Evolutionary conservation across 1,284 basidiomycete genomes (phyloP), one percentile per base, ranked within the genome.

Genomic region (Jaminaea rosea): DNA sequence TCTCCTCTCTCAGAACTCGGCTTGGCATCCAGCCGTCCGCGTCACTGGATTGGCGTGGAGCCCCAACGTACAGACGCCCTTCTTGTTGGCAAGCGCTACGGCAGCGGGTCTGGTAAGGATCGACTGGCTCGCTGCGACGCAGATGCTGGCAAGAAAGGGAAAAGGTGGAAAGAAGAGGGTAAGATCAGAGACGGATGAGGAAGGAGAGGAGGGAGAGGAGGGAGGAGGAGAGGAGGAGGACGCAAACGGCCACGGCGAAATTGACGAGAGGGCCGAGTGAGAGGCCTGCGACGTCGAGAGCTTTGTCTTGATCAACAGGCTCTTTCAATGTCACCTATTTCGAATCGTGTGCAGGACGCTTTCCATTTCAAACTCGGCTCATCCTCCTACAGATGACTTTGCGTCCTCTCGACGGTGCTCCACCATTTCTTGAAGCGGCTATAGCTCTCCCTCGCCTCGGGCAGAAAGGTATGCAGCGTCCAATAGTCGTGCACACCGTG

Each of bases 101-200:
- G 87, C 82, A 2, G 83, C 83, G n/a, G 90, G 91, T 1, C 74
- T 94, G 15, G 89, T 86, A 63, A 77, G 91, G 44, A 79, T 96
- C 4, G 90, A 94, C 66, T 81, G 59, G 55, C 26, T 46, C 6
- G 60, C n/a, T n/a, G n/a, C n/a, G n/a, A n/a, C n/a, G n/a, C n/a
- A n/a, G n/a, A n/a, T n/a, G n/a, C n/a, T n/a, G n/a, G n/a, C n/a
- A n/a, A n/a, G n/a, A n/a, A n/a, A n/a, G n/a, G n/a, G n/a, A n/a
- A n/a, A n/a, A n/a, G n/a, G n/a, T n/a, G n/a, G n/a, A n/a, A n/a
- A n/a, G n/a, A n/a, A n/a, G n/a, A n/a, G n/a, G n/a, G n/a, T n/a
- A n/a, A n/a, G n/a, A n/a, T n/a, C n/a, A n/a, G n/a, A n/a, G n/a
- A n/a, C n/a, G n/a, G n/a, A n/a, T n/a, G n/a, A n/a, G n/a, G n/a